Conservation (phyloP, 495 filamentous ascomycete genomes). For the Podospora pseudopauciseta region DNA sequence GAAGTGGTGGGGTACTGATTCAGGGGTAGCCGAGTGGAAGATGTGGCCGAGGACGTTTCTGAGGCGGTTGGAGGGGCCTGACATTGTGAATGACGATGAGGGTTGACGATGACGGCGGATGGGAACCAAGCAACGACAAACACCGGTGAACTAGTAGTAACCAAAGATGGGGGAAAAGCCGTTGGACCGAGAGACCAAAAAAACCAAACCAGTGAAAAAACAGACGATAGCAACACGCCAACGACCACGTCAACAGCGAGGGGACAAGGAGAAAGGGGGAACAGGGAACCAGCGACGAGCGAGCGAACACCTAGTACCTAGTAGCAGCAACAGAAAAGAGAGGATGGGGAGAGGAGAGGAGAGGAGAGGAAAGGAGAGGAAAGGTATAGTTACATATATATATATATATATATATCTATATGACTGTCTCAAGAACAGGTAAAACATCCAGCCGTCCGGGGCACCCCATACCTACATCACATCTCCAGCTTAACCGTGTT, state of each 20-base stretch:
- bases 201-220: not conserved
- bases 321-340: not conserved
- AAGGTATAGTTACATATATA: not conserved
- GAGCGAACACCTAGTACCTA: not conserved
- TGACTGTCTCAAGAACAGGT: not conserved
- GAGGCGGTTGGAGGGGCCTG: constrained; percentile 46
- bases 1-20: constrained; percentile 55
- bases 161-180: not conserved
- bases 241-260: not conserved
- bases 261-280: not conserved
- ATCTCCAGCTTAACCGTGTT: not conserved
- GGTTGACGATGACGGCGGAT: not conserved
- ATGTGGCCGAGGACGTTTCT: constrained; percentile 61
- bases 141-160: not conserved
- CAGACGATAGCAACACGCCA: not conserved
- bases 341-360: not conserved
- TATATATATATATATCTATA: not conserved
- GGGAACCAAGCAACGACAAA: not conserved
- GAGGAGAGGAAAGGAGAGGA: not conserved
- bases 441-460: not conserved
- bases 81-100: constrained; percentile 32
- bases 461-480: not conserved
- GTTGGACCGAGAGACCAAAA: not conserved
- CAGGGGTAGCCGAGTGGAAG: constrained; percentile 27
- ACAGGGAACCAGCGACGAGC: not conserved